Conservation (phyloP, 1,284 basidiomycete genomes). For the Polyporus tsugae region DNA sequence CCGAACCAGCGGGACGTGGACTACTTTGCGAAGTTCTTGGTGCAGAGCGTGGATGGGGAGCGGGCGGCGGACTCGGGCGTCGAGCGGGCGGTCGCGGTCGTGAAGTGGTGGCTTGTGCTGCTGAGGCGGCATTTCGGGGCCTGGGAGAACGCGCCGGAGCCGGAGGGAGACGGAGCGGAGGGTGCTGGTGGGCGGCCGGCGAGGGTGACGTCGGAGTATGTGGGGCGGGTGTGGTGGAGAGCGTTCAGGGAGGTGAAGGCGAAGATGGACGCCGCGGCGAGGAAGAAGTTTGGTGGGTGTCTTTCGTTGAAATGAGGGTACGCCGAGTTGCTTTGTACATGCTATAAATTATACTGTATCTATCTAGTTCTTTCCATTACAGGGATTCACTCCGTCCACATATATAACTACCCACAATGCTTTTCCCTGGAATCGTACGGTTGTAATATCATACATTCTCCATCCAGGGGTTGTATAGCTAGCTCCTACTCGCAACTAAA, state of each 20-base stretch:
- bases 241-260: slow-evolving; percentile 71
- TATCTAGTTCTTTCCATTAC: not conserved
- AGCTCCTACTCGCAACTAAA: too few relatives aligned
- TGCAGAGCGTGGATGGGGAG: slow-evolving; percentile 64
- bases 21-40: slow-evolving; percentile 74
- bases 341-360: not conserved
- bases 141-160: slow-evolving; percentile 55
- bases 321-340: not conserved
- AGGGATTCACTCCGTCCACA: too few relatives aligned
- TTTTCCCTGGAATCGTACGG: too few relatives aligned
- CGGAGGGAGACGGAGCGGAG: slow-evolving; percentile 40
- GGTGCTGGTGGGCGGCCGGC: slow-evolving; percentile 29
- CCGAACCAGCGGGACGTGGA: slow-evolving; percentile 77
- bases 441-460: too few relatives aligned
- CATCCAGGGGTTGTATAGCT: too few relatives aligned
- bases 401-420: too few relatives aligned
- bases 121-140: slow-evolving; percentile 64
- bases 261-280: slow-evolving; percentile 65
- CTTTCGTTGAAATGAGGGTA: slow-evolving; percentile 46
- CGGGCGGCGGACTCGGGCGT: slow-evolving; percentile 65
- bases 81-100: slow-evolving; percentile 70
- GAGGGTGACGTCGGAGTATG: slow-evolving; percentile 43
- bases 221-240: slow-evolving; percentile 80
- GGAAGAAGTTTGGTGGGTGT: slow-evolving; percentile 73
- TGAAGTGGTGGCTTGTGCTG: slow-evolving; percentile 83